A percentile compares a stretch with the other conserved stretches of the same genome.
phyloP scores from a whole-genome alignment of 228 moss, liverwort and hornwort species.

The Sphagnum magellanicum region DNA sequence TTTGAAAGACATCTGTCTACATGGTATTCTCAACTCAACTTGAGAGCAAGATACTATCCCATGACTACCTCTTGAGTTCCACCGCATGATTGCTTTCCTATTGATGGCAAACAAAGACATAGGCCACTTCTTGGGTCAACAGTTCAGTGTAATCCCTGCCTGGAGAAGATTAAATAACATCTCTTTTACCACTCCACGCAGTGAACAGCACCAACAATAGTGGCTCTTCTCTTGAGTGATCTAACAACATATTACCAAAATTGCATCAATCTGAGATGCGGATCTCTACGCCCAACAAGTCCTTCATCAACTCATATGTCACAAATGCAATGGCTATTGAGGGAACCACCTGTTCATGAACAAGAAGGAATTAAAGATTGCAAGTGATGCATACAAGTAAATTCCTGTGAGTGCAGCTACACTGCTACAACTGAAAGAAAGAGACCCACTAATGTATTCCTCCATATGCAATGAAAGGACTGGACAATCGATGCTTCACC shows the following conservation, averaged over 20 bases:
- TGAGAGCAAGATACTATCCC: neutral
- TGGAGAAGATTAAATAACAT: neutral
- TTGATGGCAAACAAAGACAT: neutral
- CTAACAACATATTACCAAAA: conserved; percentile 18
- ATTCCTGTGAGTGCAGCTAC: too few relatives aligned
- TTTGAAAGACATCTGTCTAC: too few relatives aligned
- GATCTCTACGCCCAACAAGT: conserved; percentile 90
- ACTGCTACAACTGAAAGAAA: too few relatives aligned
- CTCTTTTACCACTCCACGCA: neutral
- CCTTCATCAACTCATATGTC: conserved; percentile 97
- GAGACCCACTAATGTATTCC: too few relatives aligned
- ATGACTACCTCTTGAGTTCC: neutral
- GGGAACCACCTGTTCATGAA: conserved; percentile 69
- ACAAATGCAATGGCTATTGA: conserved; percentile 97
- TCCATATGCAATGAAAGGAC: too few relatives aligned
- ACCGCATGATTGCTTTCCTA: neutral
- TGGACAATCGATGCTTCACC: too few relatives aligned
- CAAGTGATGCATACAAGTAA: too few relatives aligned
- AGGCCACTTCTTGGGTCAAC: neutral
- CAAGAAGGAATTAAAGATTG: too few relatives aligned
- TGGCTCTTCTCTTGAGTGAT: neutral
- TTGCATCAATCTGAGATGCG: conserved; percentile 88
- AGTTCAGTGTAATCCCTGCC: neutral
- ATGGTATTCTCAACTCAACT: too few relatives aligned
- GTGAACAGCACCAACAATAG: neutral